Conservation (phyloP, 192 early-diverging fungal genomes). For the Fimicolochytrium jonesii region DNA sequence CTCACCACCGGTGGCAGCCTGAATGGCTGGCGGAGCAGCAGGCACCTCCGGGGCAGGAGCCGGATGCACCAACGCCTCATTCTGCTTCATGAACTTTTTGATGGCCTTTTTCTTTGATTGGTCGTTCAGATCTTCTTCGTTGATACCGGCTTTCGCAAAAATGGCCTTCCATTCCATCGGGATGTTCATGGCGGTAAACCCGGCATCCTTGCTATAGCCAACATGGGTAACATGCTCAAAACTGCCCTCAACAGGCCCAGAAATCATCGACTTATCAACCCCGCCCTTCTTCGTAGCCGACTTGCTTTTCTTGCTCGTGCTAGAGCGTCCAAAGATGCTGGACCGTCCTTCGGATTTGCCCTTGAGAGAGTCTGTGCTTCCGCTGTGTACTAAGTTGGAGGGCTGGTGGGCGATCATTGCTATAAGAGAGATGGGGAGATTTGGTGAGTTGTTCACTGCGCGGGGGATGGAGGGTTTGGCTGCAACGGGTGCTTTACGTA, state of each 20-base stretch:
- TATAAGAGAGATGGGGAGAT: too few relatives aligned
- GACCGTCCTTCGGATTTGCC: neutral
- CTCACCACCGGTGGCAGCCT: too few relatives aligned
- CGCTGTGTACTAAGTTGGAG: neutral
- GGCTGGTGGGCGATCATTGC: too few relatives aligned
- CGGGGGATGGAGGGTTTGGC: too few relatives aligned
- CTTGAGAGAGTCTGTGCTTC: neutral
- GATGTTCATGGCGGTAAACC: slow-evolving; percentile 51
- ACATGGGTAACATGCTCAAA: slow-evolving; percentile 41
- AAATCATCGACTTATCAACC: slow-evolving; percentile 48
- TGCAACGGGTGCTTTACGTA: too few relatives aligned
- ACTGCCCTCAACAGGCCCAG: slow-evolving; percentile 38
- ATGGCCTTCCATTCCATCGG: slow-evolving; percentile 53
- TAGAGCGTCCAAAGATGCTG: neutral
- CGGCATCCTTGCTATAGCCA: slow-evolving; percentile 43
- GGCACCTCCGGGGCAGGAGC: slow-evolving; percentile 4
- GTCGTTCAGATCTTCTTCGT: slow-evolving; percentile 40
- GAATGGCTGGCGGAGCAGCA: slow-evolving; percentile 1
- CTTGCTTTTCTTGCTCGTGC: slow-evolving; percentile 17
- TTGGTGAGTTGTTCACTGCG: too few relatives aligned
- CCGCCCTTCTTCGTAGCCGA: slow-evolving; percentile 25
- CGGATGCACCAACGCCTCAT: too few relatives aligned
- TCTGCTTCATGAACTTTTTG: slow-evolving; percentile 49
- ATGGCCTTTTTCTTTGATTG: slow-evolving; percentile 42
- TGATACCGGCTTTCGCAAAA: slow-evolving; percentile 55